These are phyloP conservation scores for Nemania diffusa DNA, from an alignment of 2,329 filamentous ascomycete species.

Conservation along the genomic window DNA sequence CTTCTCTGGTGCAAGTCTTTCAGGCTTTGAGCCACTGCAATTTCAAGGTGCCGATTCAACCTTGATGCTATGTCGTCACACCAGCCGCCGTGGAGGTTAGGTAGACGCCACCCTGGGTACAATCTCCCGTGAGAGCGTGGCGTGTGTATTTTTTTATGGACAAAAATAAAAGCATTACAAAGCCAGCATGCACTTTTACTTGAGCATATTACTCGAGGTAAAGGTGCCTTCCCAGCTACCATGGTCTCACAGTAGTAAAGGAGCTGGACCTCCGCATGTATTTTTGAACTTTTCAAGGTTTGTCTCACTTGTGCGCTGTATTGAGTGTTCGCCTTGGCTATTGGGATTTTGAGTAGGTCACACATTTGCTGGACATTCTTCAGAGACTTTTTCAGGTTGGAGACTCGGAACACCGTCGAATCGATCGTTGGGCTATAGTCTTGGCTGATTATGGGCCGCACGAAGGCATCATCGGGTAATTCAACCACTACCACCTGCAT, in stretches of 20 bases:
- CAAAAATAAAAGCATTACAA: constrained; percentile 59
- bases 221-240: constrained; percentile 29
- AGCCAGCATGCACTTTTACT: constrained; percentile 64
- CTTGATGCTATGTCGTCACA: constrained; percentile 13
- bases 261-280: constrained; percentile 64
- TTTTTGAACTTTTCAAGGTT: constrained; percentile 46
- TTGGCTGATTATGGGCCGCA: background rate
- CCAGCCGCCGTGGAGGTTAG: constrained; percentile 35
- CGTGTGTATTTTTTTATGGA: constrained; percentile 55
- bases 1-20: constrained; percentile 17
- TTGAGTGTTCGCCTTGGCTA: background rate
- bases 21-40: constrained; percentile 19
- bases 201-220: constrained; percentile 58
- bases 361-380: constrained; percentile 10
- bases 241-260: constrained; percentile 55
- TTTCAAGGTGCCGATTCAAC: constrained; percentile 34
- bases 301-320: constrained; percentile 35
- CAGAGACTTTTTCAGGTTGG: background rate
- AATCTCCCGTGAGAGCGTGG: constrained; percentile 57
- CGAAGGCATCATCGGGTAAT: constrained; percentile 47
- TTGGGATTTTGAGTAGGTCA: constrained; percentile 9
- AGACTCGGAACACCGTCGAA: constrained; percentile 10
- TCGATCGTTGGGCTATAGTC: constrained; percentile 15
- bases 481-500: constrained; percentile 46
- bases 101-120: constrained; percentile 59